Conservation (phyloP, 2,329 filamentous ascomycete genomes). For the Colletotrichum graminicola region DNA sequence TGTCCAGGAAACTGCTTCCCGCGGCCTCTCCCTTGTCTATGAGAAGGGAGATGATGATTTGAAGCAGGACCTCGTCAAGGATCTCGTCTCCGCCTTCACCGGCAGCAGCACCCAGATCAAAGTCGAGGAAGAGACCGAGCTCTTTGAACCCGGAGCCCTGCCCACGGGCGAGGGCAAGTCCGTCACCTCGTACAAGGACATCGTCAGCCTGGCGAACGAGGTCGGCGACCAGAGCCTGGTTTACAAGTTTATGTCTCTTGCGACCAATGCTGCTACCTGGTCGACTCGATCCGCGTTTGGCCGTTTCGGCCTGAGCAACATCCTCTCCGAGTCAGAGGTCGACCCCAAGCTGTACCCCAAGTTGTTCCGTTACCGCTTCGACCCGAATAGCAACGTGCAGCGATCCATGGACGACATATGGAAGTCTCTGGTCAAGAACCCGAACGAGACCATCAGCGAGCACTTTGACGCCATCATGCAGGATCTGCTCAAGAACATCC, state of each 20-base stretch:
- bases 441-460: constrained; percentile 78
- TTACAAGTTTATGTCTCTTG: constrained; percentile 98
- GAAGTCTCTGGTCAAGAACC: constrained; percentile 94
- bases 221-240: constrained; percentile 96
- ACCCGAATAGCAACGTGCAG: constrained; percentile 93
- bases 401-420: constrained; percentile 98
- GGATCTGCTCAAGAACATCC: constrained; percentile 85
- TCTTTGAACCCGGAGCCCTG: constrained; percentile 91
- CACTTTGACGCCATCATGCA: constrained; percentile 92
- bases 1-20: constrained; percentile 93
- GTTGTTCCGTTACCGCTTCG: constrained; percentile 93
- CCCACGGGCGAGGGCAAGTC: constrained; percentile 91
- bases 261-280: constrained; percentile 96
- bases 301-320: constrained; percentile 90
- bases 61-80: constrained; percentile 85
- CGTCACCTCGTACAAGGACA: constrained; percentile 97
- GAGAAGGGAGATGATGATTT: constrained; percentile 87
- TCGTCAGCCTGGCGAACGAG: constrained; percentile 94
- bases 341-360: constrained; percentile 97
- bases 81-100: constrained; percentile 90
- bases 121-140: constrained; percentile 89
- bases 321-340: constrained; percentile 87
- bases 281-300: constrained; percentile 97
- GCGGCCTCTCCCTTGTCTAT: constrained; percentile 92
- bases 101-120: constrained; percentile 80